Percentiles rank a stretch among this genome's conserved stretches.
These are phyloP conservation scores for Colletotrichum sp. DNA, from an alignment of 2,329 filamentous ascomycete genomes.

Conservation along the genomic window DNA sequence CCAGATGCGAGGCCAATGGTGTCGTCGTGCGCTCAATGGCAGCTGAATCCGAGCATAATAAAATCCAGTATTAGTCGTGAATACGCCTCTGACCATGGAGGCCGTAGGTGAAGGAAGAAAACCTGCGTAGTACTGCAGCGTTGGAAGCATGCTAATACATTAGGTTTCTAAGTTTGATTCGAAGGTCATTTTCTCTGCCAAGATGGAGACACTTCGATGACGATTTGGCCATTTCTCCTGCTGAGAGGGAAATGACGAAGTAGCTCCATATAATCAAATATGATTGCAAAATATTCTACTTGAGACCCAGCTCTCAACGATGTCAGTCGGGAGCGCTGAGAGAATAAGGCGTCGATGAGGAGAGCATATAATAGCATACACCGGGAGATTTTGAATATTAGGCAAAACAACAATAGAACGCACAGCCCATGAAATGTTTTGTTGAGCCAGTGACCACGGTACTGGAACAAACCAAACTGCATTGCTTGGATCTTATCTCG, in stretches of 20 bases:
- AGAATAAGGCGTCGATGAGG: neutral
- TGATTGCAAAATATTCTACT: neutral
- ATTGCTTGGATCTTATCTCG: neutral
- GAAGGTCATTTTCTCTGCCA: neutral
- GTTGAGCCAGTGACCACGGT: rapidly evolving
- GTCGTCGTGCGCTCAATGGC: neutral
- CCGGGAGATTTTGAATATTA: neutral
- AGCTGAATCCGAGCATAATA: rapidly evolving
- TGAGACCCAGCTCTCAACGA: no score
- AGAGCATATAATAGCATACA: neutral
- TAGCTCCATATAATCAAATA: neutral
- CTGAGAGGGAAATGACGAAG: neutral
- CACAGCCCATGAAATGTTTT: rapidly evolving
- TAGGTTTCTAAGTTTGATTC: neutral
- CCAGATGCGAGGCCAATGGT: neutral
- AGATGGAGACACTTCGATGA: neutral
- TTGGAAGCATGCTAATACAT: neutral
- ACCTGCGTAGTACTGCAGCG: neutral
- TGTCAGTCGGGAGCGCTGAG: neutral
- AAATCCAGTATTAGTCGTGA: rapidly evolving
- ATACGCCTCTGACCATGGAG: neutral
- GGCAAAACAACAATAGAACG: neutral
- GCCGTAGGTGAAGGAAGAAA: neutral
- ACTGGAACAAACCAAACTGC: rapidly evolving
- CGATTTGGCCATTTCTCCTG: neutral